Percentiles rank a stretch among this genome's conserved stretches.
Evolutionary conservation across 2,329 filamentous ascomycete genomes (phyloP).

Genomic region (Chrysosporium queenslandicum): DNA sequence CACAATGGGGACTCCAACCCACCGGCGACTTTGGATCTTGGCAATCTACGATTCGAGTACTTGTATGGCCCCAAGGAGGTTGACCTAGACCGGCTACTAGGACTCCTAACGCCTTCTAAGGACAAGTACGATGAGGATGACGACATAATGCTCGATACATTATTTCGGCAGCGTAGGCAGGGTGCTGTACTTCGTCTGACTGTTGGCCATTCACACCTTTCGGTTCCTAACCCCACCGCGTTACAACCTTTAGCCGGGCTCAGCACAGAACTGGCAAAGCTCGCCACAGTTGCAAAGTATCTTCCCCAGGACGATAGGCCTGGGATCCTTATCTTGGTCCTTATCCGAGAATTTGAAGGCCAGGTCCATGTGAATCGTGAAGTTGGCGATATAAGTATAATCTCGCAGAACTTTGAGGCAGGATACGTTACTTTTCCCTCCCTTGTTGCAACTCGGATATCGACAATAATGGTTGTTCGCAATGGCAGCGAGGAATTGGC

Average conservation of each 20-base stretch:
- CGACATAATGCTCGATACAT: slow-evolving; percentile 87
- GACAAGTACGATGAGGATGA: slow-evolving; percentile 82
- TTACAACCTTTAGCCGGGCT: slow-evolving; percentile 60
- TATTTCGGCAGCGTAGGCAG: slow-evolving; percentile 75
- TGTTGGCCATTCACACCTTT: slow-evolving; percentile 54
- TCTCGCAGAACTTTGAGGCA: slow-evolving; percentile 55
- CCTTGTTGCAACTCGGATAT: slow-evolving; percentile 66
- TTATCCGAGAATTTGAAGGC: slow-evolving; percentile 54
- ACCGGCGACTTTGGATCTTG: slow-evolving; percentile 53
- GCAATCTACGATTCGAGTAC: slow-evolving; percentile 62
- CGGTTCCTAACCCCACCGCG: slow-evolving; percentile 53
- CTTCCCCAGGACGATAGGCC: slow-evolving; percentile 91
- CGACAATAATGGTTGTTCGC: slow-evolving; percentile 51
- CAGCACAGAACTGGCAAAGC: slow-evolving; percentile 65
- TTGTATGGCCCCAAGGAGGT: slow-evolving; percentile 60
- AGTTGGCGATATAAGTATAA: slow-evolving; percentile 54
- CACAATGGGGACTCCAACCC: slow-evolving; percentile 39
- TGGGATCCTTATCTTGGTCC: slow-evolving; percentile 65
- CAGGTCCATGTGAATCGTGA: slow-evolving; percentile 55
- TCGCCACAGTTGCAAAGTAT: slow-evolving; percentile 86
- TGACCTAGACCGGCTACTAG: slow-evolving; percentile 72
- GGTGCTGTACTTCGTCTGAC: slow-evolving; percentile 68
- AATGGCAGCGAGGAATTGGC: slow-evolving; percentile 64
- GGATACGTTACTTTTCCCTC: slow-evolving; percentile 79
- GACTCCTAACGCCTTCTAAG: slow-evolving; percentile 82